Evolutionary conservation across 2,329 filamentous ascomycete species (phyloP), one percentile per base, ranked within the genome.

Genomic region (Thelonectria discophora): DNA sequence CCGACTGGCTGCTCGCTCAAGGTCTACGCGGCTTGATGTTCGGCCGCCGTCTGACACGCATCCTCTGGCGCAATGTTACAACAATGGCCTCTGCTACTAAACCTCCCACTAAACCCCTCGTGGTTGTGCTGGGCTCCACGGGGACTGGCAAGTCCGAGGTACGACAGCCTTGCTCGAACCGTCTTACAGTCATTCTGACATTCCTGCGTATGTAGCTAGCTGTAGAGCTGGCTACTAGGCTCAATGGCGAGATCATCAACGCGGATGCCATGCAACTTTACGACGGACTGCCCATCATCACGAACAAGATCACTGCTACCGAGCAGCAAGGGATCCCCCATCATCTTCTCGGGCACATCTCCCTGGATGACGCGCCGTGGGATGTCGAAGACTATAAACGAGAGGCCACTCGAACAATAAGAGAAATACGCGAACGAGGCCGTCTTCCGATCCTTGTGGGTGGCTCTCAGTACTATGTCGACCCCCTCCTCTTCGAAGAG

Each of bases 251-350:
- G 77, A 86, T 99, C 54, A 93, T 99, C 79, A 99, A 99, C 74
- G 92, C 92, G 48, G 95, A 99, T 82, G 95, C 95, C 40, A 97
- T 99, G 93, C 95, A 99, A 76, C 88, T 99, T 79, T 99, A 99
- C 76, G 85, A 86, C 55, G 95, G 95, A 3, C 81, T 99, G 45
- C 93, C 95, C 5, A 90, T 98, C 65, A 94, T 98, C 69, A 99
- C 95, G 24, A 99, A 99, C 77, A 97, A 98, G 75, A 91, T 98
- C 60, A 87, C 91, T 0, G 54, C 74, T 1, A 83, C 88, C 18
- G 94, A 98, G 75, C 89, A 88, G 71, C 86, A 90, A 63, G 92
- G 90, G 10, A 83, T 99, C 11, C 90, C 91, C 4, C 95, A 99
- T 74, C 94, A 99, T 76, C 81, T 99, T 3, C 85, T 99, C 21